Conservation (phyloP, 2,329 filamentous ascomycete genomes). For the Penicillium capsulatum region DNA sequence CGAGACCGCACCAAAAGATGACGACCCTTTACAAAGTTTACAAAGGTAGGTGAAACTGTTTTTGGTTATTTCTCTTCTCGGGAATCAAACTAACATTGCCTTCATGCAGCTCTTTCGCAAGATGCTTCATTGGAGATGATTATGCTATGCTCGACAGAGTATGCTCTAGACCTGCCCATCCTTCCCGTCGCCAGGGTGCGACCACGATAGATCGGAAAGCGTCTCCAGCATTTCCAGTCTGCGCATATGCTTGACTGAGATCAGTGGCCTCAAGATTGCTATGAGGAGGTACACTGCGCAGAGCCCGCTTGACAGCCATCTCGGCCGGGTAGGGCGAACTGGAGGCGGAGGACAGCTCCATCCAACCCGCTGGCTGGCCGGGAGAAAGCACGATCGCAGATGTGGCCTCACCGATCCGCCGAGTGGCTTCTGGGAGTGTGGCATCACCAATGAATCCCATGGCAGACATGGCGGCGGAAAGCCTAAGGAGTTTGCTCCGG, state of each 20-base stretch:
- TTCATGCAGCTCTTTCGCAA: no score
- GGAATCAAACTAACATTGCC: no score
- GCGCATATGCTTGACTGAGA: conserved; percentile 68
- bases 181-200: conserved; percentile 69
- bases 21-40: no score
- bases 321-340: conserved; percentile 57
- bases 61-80: no score
- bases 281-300: conserved; percentile 66
- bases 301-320: conserved; percentile 77
- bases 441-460: conserved; percentile 48
- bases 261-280: conserved; percentile 65
- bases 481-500: conserved; percentile 65
- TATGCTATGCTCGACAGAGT: conserved; percentile 19
- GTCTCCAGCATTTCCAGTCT: conserved; percentile 66
- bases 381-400: conserved; percentile 78
- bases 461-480: conserved; percentile 70
- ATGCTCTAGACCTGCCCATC: conserved; percentile 55
- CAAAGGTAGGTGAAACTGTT: no score
- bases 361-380: conserved; percentile 75
- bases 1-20: no score
- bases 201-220: conserved; percentile 72
- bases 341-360: conserved; percentile 61
- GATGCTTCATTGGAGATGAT: not conserved
- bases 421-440: conserved; percentile 42
- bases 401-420: conserved; percentile 62